Conservation (phyloP, 441 rosid species). For the Erodium trifolium region DNA sequence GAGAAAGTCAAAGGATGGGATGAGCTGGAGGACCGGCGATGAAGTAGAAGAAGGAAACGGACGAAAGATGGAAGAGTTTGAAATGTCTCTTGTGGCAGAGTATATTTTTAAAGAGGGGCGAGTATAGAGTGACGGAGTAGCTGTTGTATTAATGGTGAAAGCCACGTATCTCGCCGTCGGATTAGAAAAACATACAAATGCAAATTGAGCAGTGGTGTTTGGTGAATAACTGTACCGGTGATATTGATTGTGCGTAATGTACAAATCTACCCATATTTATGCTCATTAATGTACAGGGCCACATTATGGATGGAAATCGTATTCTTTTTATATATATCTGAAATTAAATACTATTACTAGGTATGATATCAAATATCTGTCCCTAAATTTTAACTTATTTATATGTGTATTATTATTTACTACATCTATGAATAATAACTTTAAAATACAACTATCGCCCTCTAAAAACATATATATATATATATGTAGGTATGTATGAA, state of each 20-base stretch:
- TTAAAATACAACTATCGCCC: too few species aligned
- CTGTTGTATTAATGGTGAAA: not conserved
- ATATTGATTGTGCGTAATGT: not conserved
- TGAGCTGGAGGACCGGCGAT: slow-evolving; percentile 9
- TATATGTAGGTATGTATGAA: too few species aligned
- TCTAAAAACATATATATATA: too few species aligned
- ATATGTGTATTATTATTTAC: too few species aligned
- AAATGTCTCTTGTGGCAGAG: not conserved
- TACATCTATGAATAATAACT: too few species aligned
- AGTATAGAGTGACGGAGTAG: not conserved
- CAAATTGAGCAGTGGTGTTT: not conserved
- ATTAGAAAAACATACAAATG: not conserved
- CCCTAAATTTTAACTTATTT: too few species aligned
- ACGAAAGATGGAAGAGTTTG: not conserved
- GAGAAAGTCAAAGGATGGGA: slow-evolving; percentile 26
- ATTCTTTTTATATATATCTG: not conserved
- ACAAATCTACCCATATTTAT: slow-evolving; percentile 1
- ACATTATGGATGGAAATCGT: not conserved
- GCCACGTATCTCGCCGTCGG: slow-evolving; percentile 2
- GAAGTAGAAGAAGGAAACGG: not conserved
- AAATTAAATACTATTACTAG: too few species aligned
- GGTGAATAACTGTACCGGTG: not conserved
- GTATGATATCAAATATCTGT: too few species aligned
- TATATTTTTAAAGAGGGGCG: not conserved
- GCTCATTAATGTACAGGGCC: not conserved